Evolutionary conservation across 495 filamentous ascomycete species (phyloP), one percentile per base, ranked within the genome.

Genomic region (Penicillium paradoxum): DNA sequence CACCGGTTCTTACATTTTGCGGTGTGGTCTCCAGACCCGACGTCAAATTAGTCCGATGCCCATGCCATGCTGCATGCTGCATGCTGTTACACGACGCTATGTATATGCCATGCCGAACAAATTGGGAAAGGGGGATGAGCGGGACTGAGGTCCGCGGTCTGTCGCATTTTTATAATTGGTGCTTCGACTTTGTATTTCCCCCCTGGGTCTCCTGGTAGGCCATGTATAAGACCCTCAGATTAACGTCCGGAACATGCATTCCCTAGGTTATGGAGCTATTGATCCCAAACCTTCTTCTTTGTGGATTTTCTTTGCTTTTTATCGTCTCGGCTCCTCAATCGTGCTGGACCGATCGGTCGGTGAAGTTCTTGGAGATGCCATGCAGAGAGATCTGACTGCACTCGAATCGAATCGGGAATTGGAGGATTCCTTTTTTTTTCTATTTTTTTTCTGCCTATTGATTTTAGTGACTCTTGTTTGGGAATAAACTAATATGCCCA

Each of bases 71-170:
- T 39, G 34, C n/a, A 38, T 17, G 22, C n/a, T 22, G 44, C 6
- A 49, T 18, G 6, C 17, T 21, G 49, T 51, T 42, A 51, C 49
- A 51, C 49, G 3, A 15, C 49, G 39, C 38, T 43, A 51, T 43
- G 39, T 51, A 51, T 51, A 51, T 51, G 39, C 49, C 49, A 51
- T 27, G 49, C 49, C 19, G 39, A 15, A 25, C 49, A 13, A 34
- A 51, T 51, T 32, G 30, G 30, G 49, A 34, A 36, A 37, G 29
- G 15, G 29, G 18, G 41, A 33, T 21, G 3, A 27, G 45, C 24
- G 34, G 39, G 24, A 43, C 25, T 42, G 38, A 24, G 18, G 34
- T 32, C 38, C 27, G 36, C 25, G 3, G 8, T 1, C 21, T 2
- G 21, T 24, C n/a, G n/a, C n/a, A 7, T 14, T 22, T 3, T 13